phyloP scores from a whole-genome alignment of 225 moss, liverwort and hornwort species.

The Marchantia paleacea region DNA sequence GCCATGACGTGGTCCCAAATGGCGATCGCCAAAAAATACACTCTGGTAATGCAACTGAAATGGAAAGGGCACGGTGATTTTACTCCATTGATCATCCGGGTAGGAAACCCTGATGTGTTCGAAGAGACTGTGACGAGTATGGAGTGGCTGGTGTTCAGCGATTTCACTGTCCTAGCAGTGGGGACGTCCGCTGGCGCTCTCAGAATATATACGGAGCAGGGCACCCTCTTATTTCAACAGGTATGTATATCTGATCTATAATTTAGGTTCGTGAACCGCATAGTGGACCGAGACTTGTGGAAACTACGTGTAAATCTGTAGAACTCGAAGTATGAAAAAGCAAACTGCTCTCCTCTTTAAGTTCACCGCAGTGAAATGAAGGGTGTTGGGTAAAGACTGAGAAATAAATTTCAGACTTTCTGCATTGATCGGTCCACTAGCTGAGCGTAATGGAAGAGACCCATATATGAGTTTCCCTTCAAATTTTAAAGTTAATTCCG shows the following conservation, averaged over 20 bases:
- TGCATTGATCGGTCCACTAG: too few relatives aligned
- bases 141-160: conserved; percentile 85
- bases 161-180: conserved; percentile 59
- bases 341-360: too few relatives aligned
- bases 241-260: conserved; percentile 21
- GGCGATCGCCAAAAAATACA: conserved; percentile 65
- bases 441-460: too few relatives aligned
- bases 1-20: conserved; percentile 68
- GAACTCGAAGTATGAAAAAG: too few relatives aligned
- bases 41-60: conserved; percentile 66
- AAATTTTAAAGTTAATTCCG: too few relatives aligned
- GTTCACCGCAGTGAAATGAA: too few relatives aligned
- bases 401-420: too few relatives aligned
- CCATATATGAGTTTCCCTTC: too few relatives aligned
- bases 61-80: conserved; percentile 56
- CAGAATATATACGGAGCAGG: conserved; percentile 64
- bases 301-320: not conserved
- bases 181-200: conserved; percentile 87
- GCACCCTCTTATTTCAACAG: conserved; percentile 79
- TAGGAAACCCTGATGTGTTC: conserved; percentile 59
- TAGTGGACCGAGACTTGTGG: not conserved
- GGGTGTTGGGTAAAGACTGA: too few relatives aligned
- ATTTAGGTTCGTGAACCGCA: not conserved
- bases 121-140: conserved; percentile 71
- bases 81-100: conserved; percentile 54